Percentiles rank a stretch among this genome's conserved stretches.
These are phyloP conservation scores for Lotus japonicus DNA, from an alignment of 306 rosid species.

Conservation along the genomic window DNA sequence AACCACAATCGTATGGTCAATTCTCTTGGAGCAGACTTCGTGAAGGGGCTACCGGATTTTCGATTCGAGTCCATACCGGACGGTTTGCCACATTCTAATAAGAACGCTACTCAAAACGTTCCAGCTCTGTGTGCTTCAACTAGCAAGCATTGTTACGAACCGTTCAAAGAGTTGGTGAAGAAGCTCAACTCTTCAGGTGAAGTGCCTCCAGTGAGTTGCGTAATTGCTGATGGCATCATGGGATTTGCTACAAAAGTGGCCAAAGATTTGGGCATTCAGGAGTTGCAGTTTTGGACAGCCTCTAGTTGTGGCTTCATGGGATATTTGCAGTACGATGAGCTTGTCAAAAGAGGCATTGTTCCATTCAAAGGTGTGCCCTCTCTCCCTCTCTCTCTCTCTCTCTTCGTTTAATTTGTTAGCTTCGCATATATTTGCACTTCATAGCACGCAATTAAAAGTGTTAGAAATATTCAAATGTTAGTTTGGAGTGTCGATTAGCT, in stretches of 20 bases:
- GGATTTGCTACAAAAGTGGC: conserved; percentile 10
- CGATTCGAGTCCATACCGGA: conserved; percentile 1
- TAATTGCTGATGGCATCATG: conserved; percentile 7
- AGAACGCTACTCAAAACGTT: neutral
- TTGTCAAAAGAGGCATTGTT: neutral
- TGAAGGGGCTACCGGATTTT: neutral
- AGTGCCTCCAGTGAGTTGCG: conserved; percentile 1
- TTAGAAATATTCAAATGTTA: no score
- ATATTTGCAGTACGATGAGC: conserved; percentile 12
- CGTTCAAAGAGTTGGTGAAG: neutral
- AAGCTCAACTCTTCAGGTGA: neutral
- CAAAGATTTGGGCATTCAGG: neutral
- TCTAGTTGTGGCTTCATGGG: conserved; percentile 18
- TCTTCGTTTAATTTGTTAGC: no score
- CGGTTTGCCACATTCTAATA: neutral
- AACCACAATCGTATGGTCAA: conserved; percentile 2
- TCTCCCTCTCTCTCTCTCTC: no score
- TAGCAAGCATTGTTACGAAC: neutral
- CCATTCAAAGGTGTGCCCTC: neutral
- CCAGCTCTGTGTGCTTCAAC: neutral
- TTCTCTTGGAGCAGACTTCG: neutral
- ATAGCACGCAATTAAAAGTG: no score
- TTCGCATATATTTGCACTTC: no score
- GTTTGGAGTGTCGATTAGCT: no score
- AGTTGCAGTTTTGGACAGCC: conserved; percentile 18